Evolutionary conservation across 2,329 filamentous ascomycete genomes (phyloP), one percentile per base, ranked within the genome.

Genomic region (Phaeoacremonium minimum): DNA sequence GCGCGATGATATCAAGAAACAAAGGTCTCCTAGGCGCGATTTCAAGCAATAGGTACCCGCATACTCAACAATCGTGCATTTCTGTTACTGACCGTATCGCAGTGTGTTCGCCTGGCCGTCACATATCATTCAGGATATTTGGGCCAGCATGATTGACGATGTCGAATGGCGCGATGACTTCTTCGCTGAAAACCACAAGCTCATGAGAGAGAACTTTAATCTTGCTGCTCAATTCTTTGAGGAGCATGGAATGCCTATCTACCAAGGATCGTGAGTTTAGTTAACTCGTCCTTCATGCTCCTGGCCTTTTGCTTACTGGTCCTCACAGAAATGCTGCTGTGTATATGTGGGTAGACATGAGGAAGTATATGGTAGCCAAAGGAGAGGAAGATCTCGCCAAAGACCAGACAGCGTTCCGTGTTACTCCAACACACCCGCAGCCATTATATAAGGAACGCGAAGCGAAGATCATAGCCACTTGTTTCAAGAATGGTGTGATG

Each of bases 1-100:
- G 74, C 1, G 60, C 56, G 14, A 53, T 76, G n/a, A 57, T 75
- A 15, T 70, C 68, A 36, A 49, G 57, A 19, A 75, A 71, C 38
- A 33, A 46, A 3, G 45, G 51, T 0, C 45, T 75, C 1, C 58
- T 64, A 30, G 40, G 43, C 2, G 63, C 68, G 0, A 35, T 73
- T 4, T 44, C 58, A 0, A 45, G 50, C 15, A 55, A 55, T 5
- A 53, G 55, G 9, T 45, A 39, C 8, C 18, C 19, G 15, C 17
- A 15, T 22, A 16, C 17, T 20, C 26, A 7, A n/a, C n/a, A n/a
- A 6, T 34, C 14, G 7, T 30, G 15, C 8, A 4, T 15, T 5
- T 7, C 15, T 15, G 7, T 6, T 4, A 30, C 17, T 29, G 13
- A 20, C 9, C 7, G 15, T 20, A 4, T 30, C 19, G 28, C n/a